Evolutionary conservation across 2,329 filamentous ascomycete genomes (phyloP).

Genomic region (Stagonosporopsis rhizophila): DNA sequence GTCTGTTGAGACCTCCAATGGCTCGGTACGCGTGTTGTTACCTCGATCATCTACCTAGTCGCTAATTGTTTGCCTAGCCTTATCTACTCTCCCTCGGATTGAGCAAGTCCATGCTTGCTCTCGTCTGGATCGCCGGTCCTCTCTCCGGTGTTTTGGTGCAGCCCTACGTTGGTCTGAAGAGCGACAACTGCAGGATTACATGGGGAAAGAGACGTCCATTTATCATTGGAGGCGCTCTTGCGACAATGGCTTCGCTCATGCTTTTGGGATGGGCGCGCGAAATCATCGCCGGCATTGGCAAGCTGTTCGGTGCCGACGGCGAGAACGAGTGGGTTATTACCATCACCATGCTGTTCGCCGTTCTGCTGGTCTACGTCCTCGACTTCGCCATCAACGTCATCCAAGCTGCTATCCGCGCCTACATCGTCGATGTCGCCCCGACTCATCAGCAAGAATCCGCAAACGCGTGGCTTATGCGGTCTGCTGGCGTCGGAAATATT

Average conservation of each 20-base stretch:
- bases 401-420: slow-evolving; percentile 88
- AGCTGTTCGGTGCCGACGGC: slow-evolving; percentile 73
- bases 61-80: slow-evolving; percentile 45
- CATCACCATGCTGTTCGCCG: slow-evolving; percentile 77
- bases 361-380: slow-evolving; percentile 85
- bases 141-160: slow-evolving; percentile 62
- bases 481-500: slow-evolving; percentile 89
- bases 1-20: slow-evolving; percentile 94
- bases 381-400: slow-evolving; percentile 97
- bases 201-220: slow-evolving; percentile 62
- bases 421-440: slow-evolving; percentile 92
- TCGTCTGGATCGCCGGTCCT: slow-evolving; percentile 65
- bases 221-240: slow-evolving; percentile 58
- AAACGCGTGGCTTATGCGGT: slow-evolving; percentile 91
- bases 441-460: slow-evolving; percentile 92
- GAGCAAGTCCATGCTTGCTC: slow-evolving; percentile 59
- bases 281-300: slow-evolving; percentile 68
- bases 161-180: slow-evolving; percentile 62
- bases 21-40: slow-evolving; percentile 64
- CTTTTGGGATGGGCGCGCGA: slow-evolving; percentile 59
- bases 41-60: background rate
- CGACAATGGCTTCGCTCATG: slow-evolving; percentile 59
- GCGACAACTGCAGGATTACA: slow-evolving; percentile 57
- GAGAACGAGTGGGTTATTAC: slow-evolving; percentile 69
- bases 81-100: slow-evolving; percentile 61